phyloP scores from a whole-genome alignment of 2,329 filamentous ascomycete genomes.

The Fusarium albosuccineum region DNA sequence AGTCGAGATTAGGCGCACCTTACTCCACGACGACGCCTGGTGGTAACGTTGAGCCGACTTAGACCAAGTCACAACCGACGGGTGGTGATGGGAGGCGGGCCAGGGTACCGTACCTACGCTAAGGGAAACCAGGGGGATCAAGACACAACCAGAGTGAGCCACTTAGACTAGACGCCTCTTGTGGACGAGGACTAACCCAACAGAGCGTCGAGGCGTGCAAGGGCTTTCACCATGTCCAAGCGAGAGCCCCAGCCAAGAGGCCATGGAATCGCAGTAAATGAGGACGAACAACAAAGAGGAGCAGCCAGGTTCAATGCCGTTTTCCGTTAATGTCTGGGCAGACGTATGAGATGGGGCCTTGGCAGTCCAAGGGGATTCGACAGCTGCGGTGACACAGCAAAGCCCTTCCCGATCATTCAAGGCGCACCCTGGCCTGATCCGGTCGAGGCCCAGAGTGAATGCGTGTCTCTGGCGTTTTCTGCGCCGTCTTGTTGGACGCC shows the following conservation, averaged over 20 bases:
- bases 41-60: conserved; percentile 25
- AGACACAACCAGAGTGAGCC: conserved; percentile 22
- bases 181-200: conserved; percentile 12
- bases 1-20: conserved; percentile 33
- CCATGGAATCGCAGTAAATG: conserved; percentile 8
- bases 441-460: neutral
- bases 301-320: conserved; percentile 27
- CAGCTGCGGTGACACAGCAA: neutral
- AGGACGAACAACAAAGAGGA: conserved; percentile 10
- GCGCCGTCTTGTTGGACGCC: conserved; percentile 21
- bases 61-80: conserved; percentile 19
- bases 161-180: conserved; percentile 1
- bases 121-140: conserved; percentile 19
- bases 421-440: too few species aligned
- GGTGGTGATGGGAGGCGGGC: conserved; percentile 1
- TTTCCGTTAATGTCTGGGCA: conserved; percentile 37
- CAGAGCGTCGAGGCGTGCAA: conserved; percentile 10
- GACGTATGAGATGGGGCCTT: conserved; percentile 10
- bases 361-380: neutral
- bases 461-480: conserved; percentile 26
- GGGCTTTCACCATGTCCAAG: conserved; percentile 25
- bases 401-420: neutral
- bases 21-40: conserved; percentile 21
- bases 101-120: conserved; percentile 18
- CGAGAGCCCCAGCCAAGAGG: conserved; percentile 19